These are phyloP conservation scores for Peronosclerospora sorghi DNA, from an alignment of 352 stramenopile genomes.

Conservation along the genomic window DNA sequence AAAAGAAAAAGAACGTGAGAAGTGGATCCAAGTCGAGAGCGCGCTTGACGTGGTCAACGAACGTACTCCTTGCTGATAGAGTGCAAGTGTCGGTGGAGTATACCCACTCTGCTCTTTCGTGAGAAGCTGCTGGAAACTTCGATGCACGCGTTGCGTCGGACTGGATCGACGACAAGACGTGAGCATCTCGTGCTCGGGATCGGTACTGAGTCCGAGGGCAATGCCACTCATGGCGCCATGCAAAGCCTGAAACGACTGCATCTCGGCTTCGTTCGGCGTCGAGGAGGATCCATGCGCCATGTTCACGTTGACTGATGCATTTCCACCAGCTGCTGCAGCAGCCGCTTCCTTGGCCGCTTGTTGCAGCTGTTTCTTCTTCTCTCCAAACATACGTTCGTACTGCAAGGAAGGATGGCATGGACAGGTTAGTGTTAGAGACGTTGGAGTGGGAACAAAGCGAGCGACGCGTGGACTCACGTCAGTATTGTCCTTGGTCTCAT, in stretches of 20 bases:
- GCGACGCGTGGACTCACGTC: too few species aligned
- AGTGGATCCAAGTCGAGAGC: background rate
- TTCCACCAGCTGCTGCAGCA: slow-evolving; percentile 16
- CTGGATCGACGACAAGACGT: slow-evolving; percentile 20
- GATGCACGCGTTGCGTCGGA: slow-evolving; percentile 63
- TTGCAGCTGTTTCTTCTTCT: slow-evolving; percentile 61
- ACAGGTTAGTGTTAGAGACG: too few species aligned
- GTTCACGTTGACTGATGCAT: slow-evolving; percentile 22
- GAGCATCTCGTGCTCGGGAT: slow-evolving; percentile 60
- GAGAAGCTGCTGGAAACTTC: slow-evolving; percentile 69
- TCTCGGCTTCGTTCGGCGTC: slow-evolving; percentile 9
- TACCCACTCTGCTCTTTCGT: slow-evolving; percentile 67
- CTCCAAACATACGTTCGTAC: slow-evolving; percentile 78
- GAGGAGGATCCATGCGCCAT: slow-evolving; percentile 18
- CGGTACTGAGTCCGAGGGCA: slow-evolving; percentile 44
- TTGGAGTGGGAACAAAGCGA: too few species aligned
- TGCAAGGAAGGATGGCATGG: slow-evolving; percentile 6
- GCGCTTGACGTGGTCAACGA: background rate
- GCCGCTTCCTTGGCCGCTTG: slow-evolving; percentile 34
- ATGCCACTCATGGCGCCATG: slow-evolving; percentile 18
- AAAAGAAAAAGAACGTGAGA: too few species aligned
- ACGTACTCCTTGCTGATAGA: slow-evolving; percentile 64
- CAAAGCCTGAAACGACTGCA: slow-evolving; percentile 30
- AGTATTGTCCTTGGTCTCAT: slow-evolving; percentile 76
- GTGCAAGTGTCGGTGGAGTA: slow-evolving; percentile 44